phyloP scores from a whole-genome alignment of 352 stramenopile species.

The Pythium insidiosum region DNA sequence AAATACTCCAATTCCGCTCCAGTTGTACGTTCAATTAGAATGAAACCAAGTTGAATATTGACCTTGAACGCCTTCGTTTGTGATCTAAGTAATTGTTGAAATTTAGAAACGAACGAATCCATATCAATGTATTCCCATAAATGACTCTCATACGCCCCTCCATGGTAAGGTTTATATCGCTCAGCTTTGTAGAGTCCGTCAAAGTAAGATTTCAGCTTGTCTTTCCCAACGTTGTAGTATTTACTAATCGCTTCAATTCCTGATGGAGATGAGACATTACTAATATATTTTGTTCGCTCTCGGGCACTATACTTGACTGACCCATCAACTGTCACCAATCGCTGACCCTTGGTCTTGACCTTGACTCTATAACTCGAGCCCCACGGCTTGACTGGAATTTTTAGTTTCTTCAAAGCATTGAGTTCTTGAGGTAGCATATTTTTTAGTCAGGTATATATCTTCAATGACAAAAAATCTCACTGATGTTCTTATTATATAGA shows the following conservation, averaged over 20 bases:
- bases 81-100: neutral
- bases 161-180: neutral
- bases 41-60: slow-evolving; percentile 13
- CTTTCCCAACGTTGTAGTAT: neutral
- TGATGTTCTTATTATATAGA: neutral
- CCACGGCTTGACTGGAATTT: neutral
- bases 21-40: neutral
- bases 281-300: neutral
- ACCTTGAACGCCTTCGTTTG: slow-evolving; percentile 12
- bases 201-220: neutral
- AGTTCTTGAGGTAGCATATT: neutral
- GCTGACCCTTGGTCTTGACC: neutral
- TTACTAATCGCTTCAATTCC: neutral
- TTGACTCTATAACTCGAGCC: slow-evolving; percentile 1
- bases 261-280: neutral
- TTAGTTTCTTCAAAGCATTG: neutral
- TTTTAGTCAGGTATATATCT: no score
- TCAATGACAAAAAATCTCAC: neutral
- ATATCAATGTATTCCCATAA: neutral
- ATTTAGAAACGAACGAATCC: neutral
- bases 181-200: neutral
- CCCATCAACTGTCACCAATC: neutral
- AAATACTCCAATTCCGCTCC: slow-evolving; percentile 3
- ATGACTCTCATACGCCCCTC: neutral
- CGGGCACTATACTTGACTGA: neutral